These are phyloP conservation scores for Nectriaceae sp. DNA, from an alignment of 2,329 filamentous ascomycete species.

Conservation along the genomic window DNA sequence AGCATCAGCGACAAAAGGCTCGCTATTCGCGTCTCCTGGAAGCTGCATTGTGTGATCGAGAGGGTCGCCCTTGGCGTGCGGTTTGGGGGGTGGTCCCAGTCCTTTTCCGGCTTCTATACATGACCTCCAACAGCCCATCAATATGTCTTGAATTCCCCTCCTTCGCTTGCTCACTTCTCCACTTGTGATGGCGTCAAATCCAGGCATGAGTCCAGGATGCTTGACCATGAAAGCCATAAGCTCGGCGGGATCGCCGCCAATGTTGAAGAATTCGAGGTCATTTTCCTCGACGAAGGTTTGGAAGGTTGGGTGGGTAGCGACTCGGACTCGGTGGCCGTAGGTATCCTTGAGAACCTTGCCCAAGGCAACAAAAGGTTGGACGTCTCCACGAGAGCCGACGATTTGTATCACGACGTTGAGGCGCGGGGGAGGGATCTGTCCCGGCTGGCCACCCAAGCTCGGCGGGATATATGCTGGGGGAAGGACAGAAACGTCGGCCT, in stretches of 20 bases:
- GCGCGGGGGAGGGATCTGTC: constrained; percentile 56
- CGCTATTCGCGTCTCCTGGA: constrained; percentile 43
- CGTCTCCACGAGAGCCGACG: constrained; percentile 73
- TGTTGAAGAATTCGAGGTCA: constrained; percentile 73
- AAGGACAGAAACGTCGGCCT: constrained; percentile 46
- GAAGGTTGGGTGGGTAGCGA: constrained; percentile 74
- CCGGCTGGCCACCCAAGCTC: constrained; percentile 65
- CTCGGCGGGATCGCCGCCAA: constrained; percentile 74
- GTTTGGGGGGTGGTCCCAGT: constrained; percentile 48
- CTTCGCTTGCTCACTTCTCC: constrained; percentile 77
- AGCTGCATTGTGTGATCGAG: constrained; percentile 38
- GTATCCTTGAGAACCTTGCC: constrained; percentile 64
- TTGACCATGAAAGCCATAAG: constrained; percentile 92
- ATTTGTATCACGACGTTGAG: constrained; percentile 76
- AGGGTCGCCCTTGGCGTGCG: constrained; percentile 48
- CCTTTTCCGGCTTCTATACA: constrained; percentile 81
- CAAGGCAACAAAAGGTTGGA: constrained; percentile 74
- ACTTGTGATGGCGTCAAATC: constrained; percentile 72
- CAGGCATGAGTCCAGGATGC: constrained; percentile 83
- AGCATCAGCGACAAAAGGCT: constrained; percentile 79
- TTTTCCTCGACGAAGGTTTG: constrained; percentile 68
- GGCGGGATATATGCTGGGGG: constrained; percentile 73
- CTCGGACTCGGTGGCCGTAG: constrained; percentile 70
- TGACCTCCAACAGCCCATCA: constrained; percentile 85
- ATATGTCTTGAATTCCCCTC: constrained; percentile 73